Evolutionary conservation across 2,329 filamentous ascomycete genomes (phyloP).

Genomic region (Talaromyces marneffei): DNA sequence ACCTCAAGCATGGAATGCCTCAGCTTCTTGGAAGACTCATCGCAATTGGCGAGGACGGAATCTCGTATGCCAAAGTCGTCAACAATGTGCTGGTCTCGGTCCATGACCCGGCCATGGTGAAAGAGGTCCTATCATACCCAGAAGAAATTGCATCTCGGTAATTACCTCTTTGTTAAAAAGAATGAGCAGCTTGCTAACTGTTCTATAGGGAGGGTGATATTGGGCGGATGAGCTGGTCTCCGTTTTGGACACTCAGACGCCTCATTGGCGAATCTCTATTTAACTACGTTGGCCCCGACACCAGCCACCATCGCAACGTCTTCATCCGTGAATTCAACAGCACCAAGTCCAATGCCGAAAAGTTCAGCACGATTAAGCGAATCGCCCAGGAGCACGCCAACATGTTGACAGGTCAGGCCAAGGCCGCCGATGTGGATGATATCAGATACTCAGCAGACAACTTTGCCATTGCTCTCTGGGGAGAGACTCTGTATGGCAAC

Average conservation of each 20-base stretch:
- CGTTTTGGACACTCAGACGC: slow-evolving; percentile 3
- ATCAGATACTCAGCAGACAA: slow-evolving; percentile 9
- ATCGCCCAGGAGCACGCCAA: slow-evolving; percentile 5
- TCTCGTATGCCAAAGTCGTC: slow-evolving; percentile 10
- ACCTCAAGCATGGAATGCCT: slow-evolving; percentile 10
- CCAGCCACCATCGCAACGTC: slow-evolving; percentile 8
- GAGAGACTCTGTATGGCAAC: slow-evolving; percentile 8
- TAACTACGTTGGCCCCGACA: slow-evolving; percentile 8
- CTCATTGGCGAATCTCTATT: slow-evolving; percentile 9
- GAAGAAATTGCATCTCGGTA: slow-evolving; percentile 9
- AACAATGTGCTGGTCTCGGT: slow-evolving; percentile 8
- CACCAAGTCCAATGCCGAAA: slow-evolving; percentile 6
- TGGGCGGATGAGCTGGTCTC: slow-evolving; percentile 7
- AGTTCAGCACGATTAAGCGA: not conserved
- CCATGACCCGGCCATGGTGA: slow-evolving; percentile 8
- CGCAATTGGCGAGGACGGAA: slow-evolving; percentile 7
- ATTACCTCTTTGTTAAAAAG: not conserved
- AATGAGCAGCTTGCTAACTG: not conserved
- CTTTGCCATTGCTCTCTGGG: slow-evolving; percentile 10
- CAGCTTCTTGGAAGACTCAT: slow-evolving; percentile 2
- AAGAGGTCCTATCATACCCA: slow-evolving; percentile 9
- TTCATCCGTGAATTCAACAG: slow-evolving; percentile 10
- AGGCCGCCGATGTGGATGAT: slow-evolving; percentile 4
- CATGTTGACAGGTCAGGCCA: not conserved
- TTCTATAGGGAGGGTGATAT: not conserved